Conservation (phyloP, 257 asterid species). For the Plectranthus barbatus region DNA sequence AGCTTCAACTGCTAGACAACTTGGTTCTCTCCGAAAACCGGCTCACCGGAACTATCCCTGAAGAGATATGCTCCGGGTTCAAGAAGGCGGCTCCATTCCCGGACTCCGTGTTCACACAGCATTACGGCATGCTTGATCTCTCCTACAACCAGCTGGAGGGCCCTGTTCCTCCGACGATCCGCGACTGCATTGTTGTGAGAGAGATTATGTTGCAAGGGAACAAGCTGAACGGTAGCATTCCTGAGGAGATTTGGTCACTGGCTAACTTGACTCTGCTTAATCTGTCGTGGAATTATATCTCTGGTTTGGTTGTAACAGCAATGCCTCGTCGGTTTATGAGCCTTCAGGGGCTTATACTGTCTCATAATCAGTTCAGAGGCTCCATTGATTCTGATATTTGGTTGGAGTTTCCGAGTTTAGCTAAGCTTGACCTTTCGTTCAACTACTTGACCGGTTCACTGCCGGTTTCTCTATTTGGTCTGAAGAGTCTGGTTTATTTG, state of each 20-base stretch:
- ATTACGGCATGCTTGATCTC: conserved; percentile 79
- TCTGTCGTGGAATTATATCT: conserved; percentile 49
- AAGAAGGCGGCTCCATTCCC: conserved; percentile 50
- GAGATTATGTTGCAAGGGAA: conserved; percentile 48
- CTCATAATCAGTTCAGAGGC: conserved; percentile 55
- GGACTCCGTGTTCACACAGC: conserved; percentile 74
- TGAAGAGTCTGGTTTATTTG: conserved; percentile 45
- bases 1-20: conserved; percentile 54
- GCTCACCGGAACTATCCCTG: conserved; percentile 59
- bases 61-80: conserved; percentile 70
- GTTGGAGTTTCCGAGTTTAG: conserved; percentile 27
- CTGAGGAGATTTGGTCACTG: conserved; percentile 44
- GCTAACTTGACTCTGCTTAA: conserved; percentile 45
- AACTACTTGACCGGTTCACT: conserved; percentile 46
- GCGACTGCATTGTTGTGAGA: conserved; percentile 38
- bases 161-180: conserved; percentile 45
- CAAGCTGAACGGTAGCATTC: conserved; percentile 67
- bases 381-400: conserved; percentile 36
- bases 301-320: conserved; percentile 36
- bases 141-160: conserved; percentile 58
- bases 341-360: conserved; percentile 68
- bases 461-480: conserved; percentile 43
- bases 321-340: conserved; percentile 25
- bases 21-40: conserved; percentile 60
- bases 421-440: conserved; percentile 54